A percentile compares a stretch with the other conserved stretches of the same genome.
phyloP scores from a whole-genome alignment of 2,329 filamentous ascomycete genomes.

The Exophiala spinifera region DNA sequence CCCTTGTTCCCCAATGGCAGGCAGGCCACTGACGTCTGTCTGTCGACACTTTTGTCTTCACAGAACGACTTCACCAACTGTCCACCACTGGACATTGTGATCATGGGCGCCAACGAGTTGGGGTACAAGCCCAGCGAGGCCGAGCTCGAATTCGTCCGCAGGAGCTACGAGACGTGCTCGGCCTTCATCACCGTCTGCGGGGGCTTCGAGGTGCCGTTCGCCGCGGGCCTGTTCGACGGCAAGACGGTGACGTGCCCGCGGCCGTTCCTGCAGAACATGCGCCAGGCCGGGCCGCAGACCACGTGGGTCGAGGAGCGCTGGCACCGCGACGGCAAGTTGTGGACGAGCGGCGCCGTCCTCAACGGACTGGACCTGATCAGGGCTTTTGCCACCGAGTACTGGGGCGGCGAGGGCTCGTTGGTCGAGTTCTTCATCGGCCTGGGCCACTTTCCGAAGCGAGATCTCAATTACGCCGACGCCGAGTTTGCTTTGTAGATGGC shows the following conservation, averaged over 20 bases:
- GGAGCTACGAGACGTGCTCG: slow-evolving; percentile 18
- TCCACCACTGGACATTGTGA: slow-evolving; percentile 22
- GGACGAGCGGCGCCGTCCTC: slow-evolving; percentile 35
- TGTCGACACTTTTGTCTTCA: too few relatives aligned
- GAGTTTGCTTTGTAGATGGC: background rate
- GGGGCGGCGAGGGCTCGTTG: slow-evolving; percentile 28
- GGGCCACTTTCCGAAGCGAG: slow-evolving; percentile 13
- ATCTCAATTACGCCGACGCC: slow-evolving; percentile 14
- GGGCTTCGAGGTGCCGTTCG: slow-evolving; percentile 16
- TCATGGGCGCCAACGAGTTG: slow-evolving; percentile 21
- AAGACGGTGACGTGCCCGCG: slow-evolving; percentile 22
- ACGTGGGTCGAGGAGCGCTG: slow-evolving; percentile 29
- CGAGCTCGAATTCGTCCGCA: slow-evolving; percentile 23
- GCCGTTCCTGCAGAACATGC: slow-evolving; percentile 11
- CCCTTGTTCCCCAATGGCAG: too few relatives aligned
- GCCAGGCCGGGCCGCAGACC: slow-evolving; percentile 9
- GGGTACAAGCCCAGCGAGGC: slow-evolving; percentile 17
- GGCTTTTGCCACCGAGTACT: slow-evolving; percentile 31
- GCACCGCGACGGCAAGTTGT: slow-evolving; percentile 34
- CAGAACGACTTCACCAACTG: slow-evolving; percentile 23
- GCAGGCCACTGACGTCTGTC: too few relatives aligned
- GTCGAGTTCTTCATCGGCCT: slow-evolving; percentile 18
- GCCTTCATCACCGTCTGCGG: slow-evolving; percentile 25
- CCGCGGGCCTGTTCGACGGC: slow-evolving; percentile 18
- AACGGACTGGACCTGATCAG: slow-evolving; percentile 35